Base-by-base conservation (phyloP, 2,329 filamentous ascomycete species). In the Biscogniauxia mediterranea region DNA sequence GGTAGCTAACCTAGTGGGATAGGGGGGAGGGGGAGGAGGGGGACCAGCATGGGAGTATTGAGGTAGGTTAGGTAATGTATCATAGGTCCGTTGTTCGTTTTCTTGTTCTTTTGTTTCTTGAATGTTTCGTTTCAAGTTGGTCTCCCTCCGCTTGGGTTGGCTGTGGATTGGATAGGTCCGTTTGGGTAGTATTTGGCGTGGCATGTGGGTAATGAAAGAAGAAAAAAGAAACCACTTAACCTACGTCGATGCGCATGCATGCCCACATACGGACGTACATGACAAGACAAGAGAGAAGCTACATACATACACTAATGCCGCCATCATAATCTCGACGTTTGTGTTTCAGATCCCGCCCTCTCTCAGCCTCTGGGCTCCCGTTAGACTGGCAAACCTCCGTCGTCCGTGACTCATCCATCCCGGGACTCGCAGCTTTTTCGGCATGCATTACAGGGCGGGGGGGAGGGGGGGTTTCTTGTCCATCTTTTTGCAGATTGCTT, bases 321-420 rank as follows among this genome's bases (percentile, higher is more conserved):
- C 28, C 3, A 32, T 32, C 28, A 32, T 32, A 23, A 32, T n/a
- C 17, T 46, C 58, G 62, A 26, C 51, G 53, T 6, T 54, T 55
- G 52, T 58, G 69, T 70, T 70, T 70, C 69, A 70, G 64, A 68
- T 70, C 68, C 46, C 7, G 42, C 54, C 26, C 52, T 54, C 38
- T 58, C 54, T 54, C 58, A 58, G 63, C 63, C 55, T 25, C 57
- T 42, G 17, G 20, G 50, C 61, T 60, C 64, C 56, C 13, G 38
- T n/a, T 46, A n/a, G 38, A 46, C 15, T n/a, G 38, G 11, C 38
- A n/a, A 46, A 46, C 38, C 38, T 46, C 38, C 54, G 26, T 55
- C 54, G 26, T 46, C 56, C 62, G 62, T 70, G 67, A 70, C 51
- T 70, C 67, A 68, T 65, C 58, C 51, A 66, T 69, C 69, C 68